These are phyloP conservation scores for Trematosphaeria pertusa DNA, from an alignment of 2,329 filamentous ascomycete genomes.

Conservation along the genomic window DNA sequence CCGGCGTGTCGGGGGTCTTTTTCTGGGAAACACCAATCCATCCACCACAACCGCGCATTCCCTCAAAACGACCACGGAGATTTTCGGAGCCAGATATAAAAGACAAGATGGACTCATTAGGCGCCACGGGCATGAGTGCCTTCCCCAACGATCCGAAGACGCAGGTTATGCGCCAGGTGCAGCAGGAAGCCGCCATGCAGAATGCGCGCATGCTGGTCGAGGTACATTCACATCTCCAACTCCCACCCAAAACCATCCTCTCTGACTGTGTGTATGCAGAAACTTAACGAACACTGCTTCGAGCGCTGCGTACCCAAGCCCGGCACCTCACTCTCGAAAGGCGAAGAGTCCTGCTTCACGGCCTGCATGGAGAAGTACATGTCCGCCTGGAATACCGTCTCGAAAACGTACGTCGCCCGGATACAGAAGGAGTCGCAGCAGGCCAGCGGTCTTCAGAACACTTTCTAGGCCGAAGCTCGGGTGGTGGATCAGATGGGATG, in stretches of 20 bases:
- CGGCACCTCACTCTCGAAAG: slow-evolving; percentile 56
- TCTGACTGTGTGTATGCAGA: slow-evolving; percentile 51
- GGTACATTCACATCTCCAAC: slow-evolving; percentile 32
- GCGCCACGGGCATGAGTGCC: slow-evolving; percentile 33
- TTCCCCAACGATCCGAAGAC: slow-evolving; percentile 52
- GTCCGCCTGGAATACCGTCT: slow-evolving; percentile 60
- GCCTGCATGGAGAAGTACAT: slow-evolving; percentile 65
- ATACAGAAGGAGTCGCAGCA: slow-evolving; percentile 52
- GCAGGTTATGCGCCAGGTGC: slow-evolving; percentile 59
- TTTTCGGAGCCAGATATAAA: too few species aligned
- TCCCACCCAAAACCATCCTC: slow-evolving; percentile 2
- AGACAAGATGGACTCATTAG: slow-evolving; percentile 41
- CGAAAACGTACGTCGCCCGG: slow-evolving; percentile 56
- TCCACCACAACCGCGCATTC: slow-evolving; percentile 1
- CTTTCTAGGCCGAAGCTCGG: slow-evolving; percentile 4
- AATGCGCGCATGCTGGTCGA: slow-evolving; percentile 61
- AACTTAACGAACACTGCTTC: slow-evolving; percentile 65
- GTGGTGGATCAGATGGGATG: too few species aligned
- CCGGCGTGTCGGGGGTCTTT: slow-evolving; percentile 12
- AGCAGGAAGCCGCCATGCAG: slow-evolving; percentile 59
- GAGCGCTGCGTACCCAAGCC: slow-evolving; percentile 62
- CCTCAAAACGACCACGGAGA: slow-evolving; percentile 1
- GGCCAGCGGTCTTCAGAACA: slow-evolving; percentile 12
- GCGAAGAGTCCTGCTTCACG: slow-evolving; percentile 59
- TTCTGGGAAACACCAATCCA: too few species aligned